Percentiles rank a stretch among this genome's conserved stretches.
phyloP scores from a whole-genome alignment of 768 basidiomycete genomes.

The Suillus ampliporus region DNA sequence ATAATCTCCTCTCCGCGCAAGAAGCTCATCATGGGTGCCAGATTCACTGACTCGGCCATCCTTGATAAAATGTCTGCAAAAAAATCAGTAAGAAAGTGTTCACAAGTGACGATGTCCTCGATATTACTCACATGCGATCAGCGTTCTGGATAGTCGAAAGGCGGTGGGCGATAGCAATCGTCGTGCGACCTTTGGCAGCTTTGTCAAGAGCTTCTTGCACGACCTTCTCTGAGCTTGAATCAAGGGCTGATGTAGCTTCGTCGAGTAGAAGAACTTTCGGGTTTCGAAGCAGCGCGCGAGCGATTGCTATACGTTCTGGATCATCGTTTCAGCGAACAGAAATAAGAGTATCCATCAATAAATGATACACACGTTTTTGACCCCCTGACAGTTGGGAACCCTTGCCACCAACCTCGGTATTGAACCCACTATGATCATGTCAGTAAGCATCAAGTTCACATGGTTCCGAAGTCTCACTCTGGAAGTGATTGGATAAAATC shows the following conservation, averaged over 20 bases:
- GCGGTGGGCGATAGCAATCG: slow-evolving; percentile 94
- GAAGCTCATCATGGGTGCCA: slow-evolving; percentile 87
- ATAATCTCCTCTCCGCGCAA: slow-evolving; percentile 68
- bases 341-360: slow-evolving; percentile 2
- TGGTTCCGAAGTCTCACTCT: slow-evolving; percentile 53
- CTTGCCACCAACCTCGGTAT: slow-evolving; percentile 91
- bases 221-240: slow-evolving; percentile 90
- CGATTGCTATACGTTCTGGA: slow-evolving; percentile 77
- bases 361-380: slow-evolving; percentile 68
- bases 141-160: slow-evolving; percentile 95
- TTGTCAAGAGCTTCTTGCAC: slow-evolving; percentile 94
- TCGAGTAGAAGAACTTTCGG: slow-evolving; percentile 90
- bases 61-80: slow-evolving; percentile 85
- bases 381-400: slow-evolving; percentile 90
- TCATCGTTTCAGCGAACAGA: slow-evolving; percentile 3
- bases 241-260: slow-evolving; percentile 91
- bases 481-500: slow-evolving; percentile 89
- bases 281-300: slow-evolving; percentile 86
- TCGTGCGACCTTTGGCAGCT: slow-evolving; percentile 91
- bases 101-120: not conserved
- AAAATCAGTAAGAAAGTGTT: slow-evolving; percentile 4
- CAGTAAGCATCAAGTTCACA: slow-evolving; percentile 11
- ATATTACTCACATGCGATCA: slow-evolving; percentile 75
- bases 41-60: slow-evolving; percentile 85
- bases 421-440: slow-evolving; percentile 68